These are phyloP conservation scores for Hypsizygus marmoreus DNA, from an alignment of 768 basidiomycete species.

Conservation along the genomic window DNA sequence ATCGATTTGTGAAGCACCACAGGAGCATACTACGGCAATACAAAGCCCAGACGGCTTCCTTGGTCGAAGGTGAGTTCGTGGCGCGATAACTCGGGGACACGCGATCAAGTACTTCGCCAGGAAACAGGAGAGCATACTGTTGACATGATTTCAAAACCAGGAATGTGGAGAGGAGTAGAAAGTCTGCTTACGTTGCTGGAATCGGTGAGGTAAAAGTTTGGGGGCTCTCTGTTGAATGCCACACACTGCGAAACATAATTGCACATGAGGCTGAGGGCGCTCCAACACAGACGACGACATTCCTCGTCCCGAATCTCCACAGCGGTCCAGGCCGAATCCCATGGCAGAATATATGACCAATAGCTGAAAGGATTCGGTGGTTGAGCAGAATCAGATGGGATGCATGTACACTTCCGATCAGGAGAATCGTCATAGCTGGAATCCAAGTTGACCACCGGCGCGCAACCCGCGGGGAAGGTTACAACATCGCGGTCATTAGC, in stretches of 20 bases:
- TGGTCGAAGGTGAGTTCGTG: slow-evolving; percentile 54
- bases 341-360: slow-evolving; percentile 57
- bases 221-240: slow-evolving; percentile 59
- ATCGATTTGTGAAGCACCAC: slow-evolving; percentile 70
- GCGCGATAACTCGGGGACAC: slow-evolving; percentile 39
- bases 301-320: slow-evolving; percentile 66
- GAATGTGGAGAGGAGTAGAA: slow-evolving; percentile 4
- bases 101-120: slow-evolving; percentile 68
- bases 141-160: slow-evolving; percentile 13
- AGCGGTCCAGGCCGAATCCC: slow-evolving; percentile 60
- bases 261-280: slow-evolving; percentile 66
- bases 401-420: slow-evolving; percentile 47
- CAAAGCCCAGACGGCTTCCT: slow-evolving; percentile 81
- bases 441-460: slow-evolving; percentile 48
- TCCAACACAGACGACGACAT: slow-evolving; percentile 77
- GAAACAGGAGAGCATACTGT: slow-evolving; percentile 70
- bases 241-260: slow-evolving; percentile 70
- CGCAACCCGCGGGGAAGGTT: slow-evolving; percentile 48
- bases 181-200: slow-evolving; percentile 59
- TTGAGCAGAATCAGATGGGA: slow-evolving; percentile 36
- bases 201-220: slow-evolving; percentile 61
- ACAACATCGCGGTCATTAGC: slow-evolving; percentile 53
- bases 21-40: slow-evolving; percentile 82
- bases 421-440: slow-evolving; percentile 29
- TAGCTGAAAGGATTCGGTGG: slow-evolving; percentile 39